phyloP scores from a whole-genome alignment of 495 filamentous ascomycete genomes.

The Emericellopsis terricola region DNA sequence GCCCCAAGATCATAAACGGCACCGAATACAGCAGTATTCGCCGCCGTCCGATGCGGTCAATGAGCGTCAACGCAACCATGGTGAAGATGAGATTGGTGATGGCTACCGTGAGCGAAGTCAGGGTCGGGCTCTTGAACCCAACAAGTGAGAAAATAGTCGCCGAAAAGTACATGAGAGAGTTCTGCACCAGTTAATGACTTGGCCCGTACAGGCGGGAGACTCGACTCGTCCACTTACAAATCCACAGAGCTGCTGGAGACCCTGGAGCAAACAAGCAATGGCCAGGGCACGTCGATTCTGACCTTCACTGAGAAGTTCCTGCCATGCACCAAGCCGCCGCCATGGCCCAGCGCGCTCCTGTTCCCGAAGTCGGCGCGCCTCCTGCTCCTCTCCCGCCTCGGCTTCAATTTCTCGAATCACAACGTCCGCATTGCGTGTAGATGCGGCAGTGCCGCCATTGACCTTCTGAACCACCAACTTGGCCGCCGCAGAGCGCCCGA shows the following conservation, averaged over 20 bases:
- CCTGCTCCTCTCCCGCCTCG: conserved; percentile 50
- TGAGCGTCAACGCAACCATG: conserved; percentile 51
- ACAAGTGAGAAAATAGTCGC: conserved; percentile 74
- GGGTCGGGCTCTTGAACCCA: conserved; percentile 62
- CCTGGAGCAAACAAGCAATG: conserved; percentile 75
- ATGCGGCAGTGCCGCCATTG: conserved; percentile 15
- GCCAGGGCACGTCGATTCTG: conserved; percentile 61
- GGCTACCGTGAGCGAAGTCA: conserved; percentile 67
- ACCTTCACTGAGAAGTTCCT: conserved; percentile 36
- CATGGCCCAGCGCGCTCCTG: conserved; percentile 6
- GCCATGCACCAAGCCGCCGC: conserved; percentile 24
- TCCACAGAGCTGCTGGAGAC: conserved; percentile 75
- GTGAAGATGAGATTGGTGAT: conserved; percentile 74
- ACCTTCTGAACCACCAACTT: conserved; percentile 43
- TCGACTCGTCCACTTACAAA: conserved; percentile 37
- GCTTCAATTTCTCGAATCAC: conserved; percentile 47
- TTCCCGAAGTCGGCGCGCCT: conserved; percentile 21
- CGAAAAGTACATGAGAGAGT: conserved; percentile 90
- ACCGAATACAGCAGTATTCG: conserved; percentile 72
- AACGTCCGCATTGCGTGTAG: conserved; percentile 28
- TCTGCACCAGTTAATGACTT: no score
- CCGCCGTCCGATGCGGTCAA: conserved; percentile 67
- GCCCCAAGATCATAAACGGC: conserved; percentile 61
- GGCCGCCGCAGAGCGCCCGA: conserved; percentile 38
- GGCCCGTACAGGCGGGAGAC: conserved; percentile 8